phyloP scores from a whole-genome alignment of 805 yeast species.

The Priceomyces fermenticarens region DNA sequence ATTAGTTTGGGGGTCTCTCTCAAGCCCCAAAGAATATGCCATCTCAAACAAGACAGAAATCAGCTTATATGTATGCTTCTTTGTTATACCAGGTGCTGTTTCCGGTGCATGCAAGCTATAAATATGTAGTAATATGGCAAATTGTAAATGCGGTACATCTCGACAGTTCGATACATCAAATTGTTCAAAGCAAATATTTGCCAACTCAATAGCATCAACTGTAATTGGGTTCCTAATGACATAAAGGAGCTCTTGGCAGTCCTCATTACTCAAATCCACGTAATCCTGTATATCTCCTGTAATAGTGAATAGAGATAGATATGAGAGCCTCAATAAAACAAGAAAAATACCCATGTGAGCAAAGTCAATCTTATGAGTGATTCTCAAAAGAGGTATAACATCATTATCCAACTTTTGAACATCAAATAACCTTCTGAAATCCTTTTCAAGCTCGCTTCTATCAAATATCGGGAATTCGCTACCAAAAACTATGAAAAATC shows the following conservation, averaged over 20 bases:
- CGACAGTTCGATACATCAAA: too few species aligned
- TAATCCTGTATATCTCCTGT: too few species aligned
- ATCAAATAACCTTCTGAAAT: too few species aligned
- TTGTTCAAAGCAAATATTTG: too few species aligned
- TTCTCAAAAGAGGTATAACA: constrained; percentile 13
- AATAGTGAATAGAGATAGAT: constrained; percentile 12
- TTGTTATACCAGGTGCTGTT: constrained; percentile 52
- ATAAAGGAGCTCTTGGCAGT: too few species aligned
- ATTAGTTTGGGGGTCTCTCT: constrained; percentile 54
- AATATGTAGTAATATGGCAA: constrained; percentile 45
- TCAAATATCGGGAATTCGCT: too few species aligned
- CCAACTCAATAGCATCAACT: too few species aligned
- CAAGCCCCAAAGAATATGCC: constrained; percentile 60
- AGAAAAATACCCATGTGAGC: constrained; percentile 22
- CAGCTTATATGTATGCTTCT: constrained; percentile 52
- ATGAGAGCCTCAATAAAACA: constrained; percentile 23
- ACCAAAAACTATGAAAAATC: too few species aligned
- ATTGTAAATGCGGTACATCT: constrained; percentile 40
- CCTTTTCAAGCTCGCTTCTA: too few species aligned
- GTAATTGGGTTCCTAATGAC: too few species aligned
- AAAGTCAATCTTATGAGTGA: constrained; percentile 20
- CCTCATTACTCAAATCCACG: too few species aligned
- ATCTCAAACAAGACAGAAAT: constrained; percentile 54
- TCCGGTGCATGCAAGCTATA: constrained; percentile 45
- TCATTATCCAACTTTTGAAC: constrained; percentile 11